Evolutionary conservation across 805 yeast genomes (phyloP), one percentile per base, ranked within the genome.

Genomic region (Barnettozyma populi): DNA sequence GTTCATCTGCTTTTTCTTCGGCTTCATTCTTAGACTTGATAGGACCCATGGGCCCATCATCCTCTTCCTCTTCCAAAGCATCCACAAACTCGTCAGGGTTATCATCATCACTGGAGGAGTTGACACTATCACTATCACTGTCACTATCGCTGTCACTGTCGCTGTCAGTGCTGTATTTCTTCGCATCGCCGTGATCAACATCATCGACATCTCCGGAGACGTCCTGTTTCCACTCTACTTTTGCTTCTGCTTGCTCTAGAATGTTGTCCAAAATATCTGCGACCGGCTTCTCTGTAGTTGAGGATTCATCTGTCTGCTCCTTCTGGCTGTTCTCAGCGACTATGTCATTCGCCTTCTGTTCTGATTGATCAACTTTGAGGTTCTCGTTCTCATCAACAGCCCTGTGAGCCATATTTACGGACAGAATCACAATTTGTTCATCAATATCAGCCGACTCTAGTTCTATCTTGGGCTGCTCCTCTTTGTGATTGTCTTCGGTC

Each of bases 21-120:
- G 82, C 65, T 59, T 92, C 98, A 61, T 92, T 84, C 50, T 81
- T 83, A 1, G 97, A 89, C 27, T 71, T 64, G 20, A 92, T 86
- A 1, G 96, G 95, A 0, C 42, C 56, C n/a, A 47, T 57, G 20
- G 59, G 61, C 2, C 39, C 24, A 14, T 34, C 47, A 8, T 36
- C 44, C 14, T 54, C 58, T 32, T 49, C 52, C 14, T 51, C 59
- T 20, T 53, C 53, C 19, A 49, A 48, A 5, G 49, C 53, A 14
- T 47, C 52, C 3, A 29, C 52, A 27, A 42, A 49, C 18, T 54
- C 52, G 2, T 41, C 52, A 14, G 32, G 49, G 10, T 47, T 44
- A 20, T 35, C 40, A 5, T 32, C 45, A 8, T 14, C 44, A 2
- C 37, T 35, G 16, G 42, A 36, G 7, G 24, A 9, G 3, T 14